Conservation (phyloP, 2,329 filamentous ascomycete species). For the Talaromyces funiculosus region DNA sequence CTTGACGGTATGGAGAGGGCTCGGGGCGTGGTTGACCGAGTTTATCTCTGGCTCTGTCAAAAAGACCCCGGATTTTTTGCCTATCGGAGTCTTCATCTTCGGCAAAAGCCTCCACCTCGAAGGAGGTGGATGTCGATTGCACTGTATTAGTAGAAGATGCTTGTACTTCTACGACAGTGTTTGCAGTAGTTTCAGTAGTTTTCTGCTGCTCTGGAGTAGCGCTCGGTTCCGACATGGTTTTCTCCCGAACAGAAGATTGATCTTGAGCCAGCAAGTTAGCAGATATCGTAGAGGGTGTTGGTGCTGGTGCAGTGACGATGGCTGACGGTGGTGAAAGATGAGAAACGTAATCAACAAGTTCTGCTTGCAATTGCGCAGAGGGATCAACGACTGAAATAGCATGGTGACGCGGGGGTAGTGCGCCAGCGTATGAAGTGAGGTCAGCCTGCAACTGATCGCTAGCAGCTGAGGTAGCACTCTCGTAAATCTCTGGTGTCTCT, state of each 20-base stretch:
- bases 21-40: background rate
- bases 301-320: background rate
- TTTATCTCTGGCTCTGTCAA: background rate
- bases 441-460: constrained; percentile 6
- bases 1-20: background rate
- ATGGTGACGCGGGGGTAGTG: background rate
- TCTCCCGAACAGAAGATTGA: background rate
- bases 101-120: background rate
- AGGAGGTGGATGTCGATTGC: background rate
- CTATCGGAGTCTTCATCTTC: background rate
- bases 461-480: background rate
- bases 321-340: background rate
- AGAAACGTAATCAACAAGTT: constrained; percentile 1
- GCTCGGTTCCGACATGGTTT: background rate
- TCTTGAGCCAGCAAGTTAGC: constrained; percentile 6
- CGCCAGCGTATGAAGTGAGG: background rate
- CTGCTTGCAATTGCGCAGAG: constrained; percentile 11
- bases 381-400: background rate
- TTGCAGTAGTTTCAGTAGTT: background rate
- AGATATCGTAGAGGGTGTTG: background rate
- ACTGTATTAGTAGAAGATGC: background rate
- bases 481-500: background rate
- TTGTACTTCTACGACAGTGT: background rate
- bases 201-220: background rate
- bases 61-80: background rate